phyloP scores from a whole-genome alignment of 805 yeast genomes.

The Dipodascopsis tothii region DNA sequence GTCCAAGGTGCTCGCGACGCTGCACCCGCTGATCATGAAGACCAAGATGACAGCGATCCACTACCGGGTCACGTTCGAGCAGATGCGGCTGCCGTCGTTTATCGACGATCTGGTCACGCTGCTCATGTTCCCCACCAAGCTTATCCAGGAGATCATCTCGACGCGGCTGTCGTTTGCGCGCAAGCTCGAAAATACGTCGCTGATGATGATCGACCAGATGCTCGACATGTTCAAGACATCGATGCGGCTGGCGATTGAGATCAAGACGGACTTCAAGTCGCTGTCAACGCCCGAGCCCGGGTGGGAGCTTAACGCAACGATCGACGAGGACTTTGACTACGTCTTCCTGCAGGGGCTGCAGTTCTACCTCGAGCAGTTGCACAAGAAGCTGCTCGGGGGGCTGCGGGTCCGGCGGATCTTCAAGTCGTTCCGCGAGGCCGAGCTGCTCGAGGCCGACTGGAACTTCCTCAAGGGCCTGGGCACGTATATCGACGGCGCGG shows the following conservation, averaged over 20 bases:
- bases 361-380: slow-evolving; percentile 61
- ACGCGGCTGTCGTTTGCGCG: slow-evolving; percentile 70
- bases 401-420: slow-evolving; percentile 55
- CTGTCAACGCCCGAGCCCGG: slow-evolving; percentile 48
- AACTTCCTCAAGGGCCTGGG: slow-evolving; percentile 69
- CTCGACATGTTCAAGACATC: slow-evolving; percentile 75
- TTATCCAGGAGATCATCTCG: slow-evolving; percentile 70
- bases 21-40: slow-evolving; percentile 76
- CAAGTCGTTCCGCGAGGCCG: slow-evolving; percentile 85
- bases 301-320: slow-evolving; percentile 63
- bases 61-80: slow-evolving; percentile 54
- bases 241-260: slow-evolving; percentile 64
- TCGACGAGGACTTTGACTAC: slow-evolving; percentile 57
- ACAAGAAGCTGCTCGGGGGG: slow-evolving; percentile 71
- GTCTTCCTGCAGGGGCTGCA: slow-evolving; percentile 66
- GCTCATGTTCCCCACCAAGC: slow-evolving; percentile 66
- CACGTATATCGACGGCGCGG: slow-evolving; percentile 69
- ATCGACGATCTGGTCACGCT: slow-evolving; percentile 57
- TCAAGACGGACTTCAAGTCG: slow-evolving; percentile 58
- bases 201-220: slow-evolving; percentile 94
- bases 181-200: slow-evolving; percentile 73
- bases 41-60: slow-evolving; percentile 65
- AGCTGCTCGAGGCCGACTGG: slow-evolving; percentile 79
- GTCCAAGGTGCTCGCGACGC: slow-evolving; percentile 55
- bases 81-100: slow-evolving; percentile 66